Conservation (phyloP, 2,329 filamentous ascomycete species). For the Hypoxylon sp. region DNA sequence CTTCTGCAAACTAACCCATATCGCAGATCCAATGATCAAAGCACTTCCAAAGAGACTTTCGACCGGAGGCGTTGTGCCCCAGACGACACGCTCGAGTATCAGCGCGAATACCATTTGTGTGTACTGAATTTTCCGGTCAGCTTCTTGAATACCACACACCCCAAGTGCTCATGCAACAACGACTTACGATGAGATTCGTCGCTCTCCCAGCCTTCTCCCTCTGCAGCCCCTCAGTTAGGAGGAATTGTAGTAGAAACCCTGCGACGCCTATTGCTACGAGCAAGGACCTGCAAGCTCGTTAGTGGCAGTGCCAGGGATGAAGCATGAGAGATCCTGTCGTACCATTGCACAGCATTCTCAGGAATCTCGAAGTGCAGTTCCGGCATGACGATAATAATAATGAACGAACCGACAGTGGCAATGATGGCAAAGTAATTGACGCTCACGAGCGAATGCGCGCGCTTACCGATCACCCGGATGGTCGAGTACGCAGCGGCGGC, state of each 20-base stretch:
- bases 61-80: constrained; percentile 57
- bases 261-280: constrained; percentile 73
- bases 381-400: constrained; percentile 66
- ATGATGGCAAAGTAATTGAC: constrained; percentile 82
- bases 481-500: constrained; percentile 77
- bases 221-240: constrained; percentile 78
- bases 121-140: constrained; percentile 44
- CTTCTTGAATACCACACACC: background rate
- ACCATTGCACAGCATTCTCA: constrained; percentile 60
- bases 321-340: background rate
- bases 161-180: background rate
- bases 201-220: constrained; percentile 69
- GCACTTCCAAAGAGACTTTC: constrained; percentile 56
- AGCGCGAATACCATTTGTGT: constrained; percentile 53
- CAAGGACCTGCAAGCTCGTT: constrained; percentile 59
- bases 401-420: constrained; percentile 73
- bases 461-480: constrained; percentile 79
- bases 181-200: constrained; percentile 53
- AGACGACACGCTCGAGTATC: constrained; percentile 57
- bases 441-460: constrained; percentile 79
- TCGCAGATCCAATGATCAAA: constrained; percentile 57
- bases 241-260: constrained; percentile 83
- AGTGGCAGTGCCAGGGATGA: background rate
- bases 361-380: constrained; percentile 57
- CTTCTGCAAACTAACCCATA: constrained; percentile 60